Base-by-base conservation (phyloP, 164 flowering plant species). In the Chloranthus sessilifolius region DNA sequence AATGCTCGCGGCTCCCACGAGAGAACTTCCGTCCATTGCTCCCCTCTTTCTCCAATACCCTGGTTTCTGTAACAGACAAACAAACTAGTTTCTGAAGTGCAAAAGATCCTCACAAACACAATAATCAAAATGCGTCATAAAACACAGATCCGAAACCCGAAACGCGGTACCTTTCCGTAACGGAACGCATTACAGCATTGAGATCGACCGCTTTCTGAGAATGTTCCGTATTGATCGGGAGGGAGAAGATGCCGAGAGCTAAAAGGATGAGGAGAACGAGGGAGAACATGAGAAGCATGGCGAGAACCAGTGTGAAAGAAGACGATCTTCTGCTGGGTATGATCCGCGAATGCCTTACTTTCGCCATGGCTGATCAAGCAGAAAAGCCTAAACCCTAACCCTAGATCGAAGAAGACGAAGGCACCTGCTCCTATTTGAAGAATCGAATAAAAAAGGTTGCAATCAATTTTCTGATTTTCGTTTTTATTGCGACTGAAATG, bases 1-100 rank as follows among this genome's bases (percentile, higher is more conserved):
- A 69, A 76, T 28, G 99, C 95, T 67, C 95, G 72, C 4, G 99
- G 99, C 63, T 88, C 95, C 99, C 97, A 92, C 0, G 97, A 92
- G 33, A 92, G 69, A 12, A 92, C 70, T 59, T 92, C 99, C 40
- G 75, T 75, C 99, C 97, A 92, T 44, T 62, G 80, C 61, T 84
- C 83, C 4, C 35, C 60, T 47, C 68, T 66, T 14, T 60, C 71
- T 10, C 17, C 77, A 7, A 41, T 7, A 24, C 53, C 62, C 26
- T 61, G 71, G 33, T 44, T 56, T 36, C 85, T 77, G 60, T 58
- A 55, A 28, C 36, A 29, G 39, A 47, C 47, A 39, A 52, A 14
- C 16, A 23, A 8, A 50, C 43, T 6, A 25, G 25, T 29, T 7
- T 8, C 22, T 11, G 6, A 34, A 2, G 25, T 4, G 12, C n/a